A percentile compares a stretch with the other conserved stretches of the same genome.
Conservation (phyloP, 305 asterid genomes). For the Ruellia speciosa region DNA sequence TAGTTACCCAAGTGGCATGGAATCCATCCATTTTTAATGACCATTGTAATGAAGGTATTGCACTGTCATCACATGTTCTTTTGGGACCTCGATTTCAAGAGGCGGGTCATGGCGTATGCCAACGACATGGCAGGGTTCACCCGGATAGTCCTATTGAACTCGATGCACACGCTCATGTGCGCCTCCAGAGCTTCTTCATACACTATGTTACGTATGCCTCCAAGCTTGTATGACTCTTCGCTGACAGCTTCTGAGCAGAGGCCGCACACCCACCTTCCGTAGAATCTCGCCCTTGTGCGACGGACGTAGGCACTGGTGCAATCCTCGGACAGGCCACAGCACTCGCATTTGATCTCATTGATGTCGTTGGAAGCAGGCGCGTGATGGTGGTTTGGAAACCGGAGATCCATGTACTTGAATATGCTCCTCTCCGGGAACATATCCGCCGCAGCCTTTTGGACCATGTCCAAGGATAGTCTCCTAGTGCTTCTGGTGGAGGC, state of each 20-base stretch:
- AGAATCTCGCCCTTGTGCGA: conserved; percentile 33
- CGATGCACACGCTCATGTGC: conserved; percentile 36
- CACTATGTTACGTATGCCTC: conserved; percentile 31
- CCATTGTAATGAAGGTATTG: background rate
- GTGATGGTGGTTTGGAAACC: conserved; percentile 30
- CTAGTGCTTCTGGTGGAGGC: conserved; percentile 28
- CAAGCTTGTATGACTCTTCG: conserved; percentile 40
- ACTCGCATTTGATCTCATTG: conserved; percentile 32
- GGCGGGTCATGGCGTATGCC: conserved; percentile 39
- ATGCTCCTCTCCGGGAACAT: conserved; percentile 30
- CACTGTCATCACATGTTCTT: conserved; percentile 4
- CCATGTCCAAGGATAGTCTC: conserved; percentile 41
- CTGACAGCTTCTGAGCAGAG: conserved; percentile 45
- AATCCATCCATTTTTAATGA: no score
- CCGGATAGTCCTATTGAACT: conserved; percentile 31
- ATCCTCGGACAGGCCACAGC: conserved; percentile 39
- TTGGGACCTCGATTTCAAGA: conserved; percentile 28
- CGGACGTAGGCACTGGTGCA: conserved; percentile 34
- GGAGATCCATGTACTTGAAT: conserved; percentile 41
- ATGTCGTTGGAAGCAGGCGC: conserved; percentile 22
- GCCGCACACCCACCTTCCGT: conserved; percentile 45
- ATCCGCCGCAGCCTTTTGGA: conserved; percentile 24
- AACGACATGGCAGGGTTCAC: conserved; percentile 38
- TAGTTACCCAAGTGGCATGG: no score
- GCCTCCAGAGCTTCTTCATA: conserved; percentile 32